Evolutionary conservation across 2,329 filamentous ascomycete species (phyloP), one percentile per base, ranked within the genome.

Genomic region (Trichoderma endophyticum): DNA sequence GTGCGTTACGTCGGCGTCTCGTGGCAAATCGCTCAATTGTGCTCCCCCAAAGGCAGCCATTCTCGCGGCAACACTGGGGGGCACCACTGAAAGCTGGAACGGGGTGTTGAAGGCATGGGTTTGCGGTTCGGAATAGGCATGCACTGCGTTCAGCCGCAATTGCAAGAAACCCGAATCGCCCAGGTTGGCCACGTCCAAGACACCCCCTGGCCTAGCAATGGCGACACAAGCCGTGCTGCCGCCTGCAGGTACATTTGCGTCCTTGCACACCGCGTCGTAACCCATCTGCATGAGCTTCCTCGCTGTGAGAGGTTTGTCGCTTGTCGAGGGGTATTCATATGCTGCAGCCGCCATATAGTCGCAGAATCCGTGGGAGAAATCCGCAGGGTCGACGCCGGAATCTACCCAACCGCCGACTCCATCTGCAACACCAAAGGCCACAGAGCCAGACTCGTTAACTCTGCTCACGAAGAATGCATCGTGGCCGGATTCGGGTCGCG

Each of bases 21-120:
- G 88, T 14, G 96, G 96, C 71, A 92, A 86, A 82, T 99, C 96
- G 79, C 92, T 91, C 30, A 97, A 88, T 74, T 92, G 92, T 2
- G 88, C 86, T 59, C 93, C 93, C 24, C 95, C 95, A 80, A 97
- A 98, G 32, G 93, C 89, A 14, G 91, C 89, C 77, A 94, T 92
- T 77, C 96, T 93, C 26, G 90, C 89, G 71, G 94, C 88, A 82
- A 97, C 91, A 76, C 88, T 89, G 4, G 92, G 89, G 0, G 96
- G 95, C 8, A 98, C 91, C 68, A 97, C 90, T 69, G 94, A 95
- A 54, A 99, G 88, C 81, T 99, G 96, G 79, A 93, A 99, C 0
- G 96, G 96, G 0, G 96, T 98, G 82, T 99, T 99, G 87, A 99
- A 99, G 57, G 92, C 94, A 81, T 99, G 96, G 0, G 94, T 98